Base-by-base conservation (phyloP, 352 stramenopile species). In the Pythium folliculosum region DNA sequence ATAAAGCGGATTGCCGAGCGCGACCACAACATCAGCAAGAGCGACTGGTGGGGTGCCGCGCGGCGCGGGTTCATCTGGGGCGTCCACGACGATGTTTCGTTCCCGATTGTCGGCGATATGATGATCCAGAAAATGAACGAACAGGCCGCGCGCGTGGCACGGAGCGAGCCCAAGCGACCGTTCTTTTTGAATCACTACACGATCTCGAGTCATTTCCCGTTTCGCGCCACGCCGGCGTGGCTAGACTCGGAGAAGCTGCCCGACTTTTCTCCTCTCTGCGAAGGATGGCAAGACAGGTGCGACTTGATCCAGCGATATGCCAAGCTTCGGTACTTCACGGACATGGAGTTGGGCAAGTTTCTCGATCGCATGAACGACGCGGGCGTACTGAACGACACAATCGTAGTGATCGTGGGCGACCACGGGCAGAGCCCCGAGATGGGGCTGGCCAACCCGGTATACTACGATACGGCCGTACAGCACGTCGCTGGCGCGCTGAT, bases 101-200 rank as follows among this genome's bases (percentile, higher is more conserved):
- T 89, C 44, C 40, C 78, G 12, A 59, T 89, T 5, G 56, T 89
- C 2, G 78, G 69, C 0, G 71, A 86, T 30, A 32, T 89, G 17
- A 58, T 89, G 17, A 59, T 78, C 35, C 81, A 86, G 49, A 83
- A 81, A 51, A 78, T 65, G 1, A 59, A 30, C 3, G 71, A 76
- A 43, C 77, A 89, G 54, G 59, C 53, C 0, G 58, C 63, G 16
- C 77, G 51, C 51, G 30, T 58, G 51, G 23, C 30, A 17, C 21
- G 49, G 10, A 65, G 68, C 0, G 50, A 83, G n/a, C 51, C 62
- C 5, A 88, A 86, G 69, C 75, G 63, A 38, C 80, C 80, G 6
- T 69, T 84, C 17, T 89, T 85, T 58, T 58, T 84, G n/a, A 85
- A 71, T 5, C 77, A 85, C 45, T 89, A 89, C 60, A 86, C 80